Conservation (phyloP, 192 early-diverging fungal genomes). For the Spinellus fusiger region DNA sequence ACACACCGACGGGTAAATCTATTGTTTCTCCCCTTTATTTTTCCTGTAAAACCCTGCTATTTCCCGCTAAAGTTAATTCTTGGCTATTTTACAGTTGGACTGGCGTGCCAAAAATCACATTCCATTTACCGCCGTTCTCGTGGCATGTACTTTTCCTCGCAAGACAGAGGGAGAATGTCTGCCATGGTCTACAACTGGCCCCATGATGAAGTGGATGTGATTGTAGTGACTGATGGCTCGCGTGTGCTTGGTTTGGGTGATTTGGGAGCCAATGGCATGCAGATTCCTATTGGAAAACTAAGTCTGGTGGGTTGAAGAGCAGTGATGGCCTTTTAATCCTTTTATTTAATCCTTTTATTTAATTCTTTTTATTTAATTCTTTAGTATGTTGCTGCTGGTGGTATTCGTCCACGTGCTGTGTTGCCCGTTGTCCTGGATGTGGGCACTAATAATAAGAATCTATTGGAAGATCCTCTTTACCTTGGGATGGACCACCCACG, state of each 20-base stretch:
- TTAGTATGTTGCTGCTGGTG: constrained; percentile 34
- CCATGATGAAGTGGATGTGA: constrained; percentile 46
- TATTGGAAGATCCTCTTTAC: constrained; percentile 33
- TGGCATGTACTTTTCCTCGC: constrained; percentile 50
- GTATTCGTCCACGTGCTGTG: constrained; percentile 32
- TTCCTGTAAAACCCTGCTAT: not conserved
- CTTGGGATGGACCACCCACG: constrained; percentile 33
- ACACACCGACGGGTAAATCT: constrained; percentile 47
- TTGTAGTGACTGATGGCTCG: constrained; percentile 33
- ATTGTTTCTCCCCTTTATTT: not conserved
- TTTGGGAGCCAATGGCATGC: constrained; percentile 34
- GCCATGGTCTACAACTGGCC: constrained; percentile 54
- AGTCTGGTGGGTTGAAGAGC: constrained; percentile 23
- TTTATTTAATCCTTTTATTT: not conserved
- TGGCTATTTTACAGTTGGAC: constrained; percentile 35
- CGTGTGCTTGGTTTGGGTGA: constrained; percentile 34
- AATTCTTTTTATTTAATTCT: constrained; percentile 2
- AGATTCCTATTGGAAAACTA: constrained; percentile 36
- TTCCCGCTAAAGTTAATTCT: constrained; percentile 8
- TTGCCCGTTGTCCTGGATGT: constrained; percentile 32
- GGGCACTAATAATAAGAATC: constrained; percentile 28
- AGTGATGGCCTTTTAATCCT: not conserved
- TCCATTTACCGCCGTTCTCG: constrained; percentile 48
- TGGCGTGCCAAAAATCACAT: constrained; percentile 43
- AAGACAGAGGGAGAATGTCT: constrained; percentile 47